phyloP scores from a whole-genome alignment of 768 basidiomycete species.

The Mycena kentingensis region DNA sequence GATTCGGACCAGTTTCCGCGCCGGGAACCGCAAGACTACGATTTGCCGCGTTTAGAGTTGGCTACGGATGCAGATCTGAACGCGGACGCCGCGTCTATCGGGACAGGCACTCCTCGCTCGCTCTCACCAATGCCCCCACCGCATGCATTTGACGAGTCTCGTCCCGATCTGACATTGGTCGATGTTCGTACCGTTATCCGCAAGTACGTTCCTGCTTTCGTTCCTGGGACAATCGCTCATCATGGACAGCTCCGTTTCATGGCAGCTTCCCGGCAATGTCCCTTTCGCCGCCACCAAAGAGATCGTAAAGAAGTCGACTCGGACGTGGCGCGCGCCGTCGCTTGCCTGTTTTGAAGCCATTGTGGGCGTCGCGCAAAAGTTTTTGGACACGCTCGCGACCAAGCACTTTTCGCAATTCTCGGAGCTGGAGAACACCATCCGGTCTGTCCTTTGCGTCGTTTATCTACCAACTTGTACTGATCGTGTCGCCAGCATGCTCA shows the following conservation, averaged over 20 bases:
- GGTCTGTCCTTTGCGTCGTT: slow-evolving; percentile 27
- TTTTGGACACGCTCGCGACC: slow-evolving; percentile 27
- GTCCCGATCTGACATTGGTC: slow-evolving; percentile 31
- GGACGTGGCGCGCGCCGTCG: slow-evolving; percentile 40
- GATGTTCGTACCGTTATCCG: slow-evolving; percentile 38
- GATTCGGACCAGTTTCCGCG: neutral
- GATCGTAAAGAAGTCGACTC: slow-evolving; percentile 38
- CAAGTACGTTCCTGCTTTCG: slow-evolving; percentile 29
- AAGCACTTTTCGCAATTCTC: slow-evolving; percentile 43
- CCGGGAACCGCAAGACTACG: slow-evolving; percentile 6
- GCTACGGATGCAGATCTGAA: neutral
- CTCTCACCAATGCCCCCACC: too few species aligned
- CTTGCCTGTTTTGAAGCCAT: slow-evolving; percentile 36
- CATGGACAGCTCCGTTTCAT: slow-evolving; percentile 37
- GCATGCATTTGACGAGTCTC: too few species aligned
- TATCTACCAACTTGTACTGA: neutral
- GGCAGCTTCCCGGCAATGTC: slow-evolving; percentile 45
- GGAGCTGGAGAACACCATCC: slow-evolving; percentile 27
- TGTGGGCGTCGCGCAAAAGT: slow-evolving; percentile 29
- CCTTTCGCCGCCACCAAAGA: slow-evolving; percentile 42
- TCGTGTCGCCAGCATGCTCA: slow-evolving; percentile 26
- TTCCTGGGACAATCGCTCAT: neutral
- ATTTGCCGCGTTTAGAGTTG: neutral
- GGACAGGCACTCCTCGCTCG: neutral
- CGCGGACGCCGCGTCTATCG: neutral